These are phyloP conservation scores for Cucumis cinereus DNA, from an alignment of 306 rosid species.

Conservation along the genomic window DNA sequence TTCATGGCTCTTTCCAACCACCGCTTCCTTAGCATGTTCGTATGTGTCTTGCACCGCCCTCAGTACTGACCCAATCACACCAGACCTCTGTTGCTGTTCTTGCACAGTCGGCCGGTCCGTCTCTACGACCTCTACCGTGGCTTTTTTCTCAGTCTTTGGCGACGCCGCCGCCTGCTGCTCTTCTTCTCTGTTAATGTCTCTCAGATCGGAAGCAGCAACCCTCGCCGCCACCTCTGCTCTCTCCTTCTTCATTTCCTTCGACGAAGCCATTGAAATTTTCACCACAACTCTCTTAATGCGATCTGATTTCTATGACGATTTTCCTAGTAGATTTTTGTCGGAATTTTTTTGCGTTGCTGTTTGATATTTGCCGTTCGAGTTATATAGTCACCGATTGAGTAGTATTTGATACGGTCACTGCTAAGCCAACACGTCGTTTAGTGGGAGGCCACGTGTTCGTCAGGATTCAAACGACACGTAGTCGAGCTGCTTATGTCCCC, in stretches of 20 bases:
- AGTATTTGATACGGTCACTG: background rate
- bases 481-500: background rate
- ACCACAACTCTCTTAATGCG: background rate
- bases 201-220: conserved; percentile 41
- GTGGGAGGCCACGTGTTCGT: background rate
- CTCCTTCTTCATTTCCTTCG: conserved; percentile 34
- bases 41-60: conserved; percentile 34
- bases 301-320: background rate
- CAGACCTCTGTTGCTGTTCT: conserved; percentile 24
- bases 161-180: background rate
- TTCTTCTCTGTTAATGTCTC: conserved; percentile 22
- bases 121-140: background rate
- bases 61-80: conserved; percentile 49
- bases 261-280: conserved; percentile 35
- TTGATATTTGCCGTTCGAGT: background rate
- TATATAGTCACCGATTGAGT: background rate
- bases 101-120: background rate
- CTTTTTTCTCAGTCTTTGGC: background rate
- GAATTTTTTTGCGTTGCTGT: background rate
- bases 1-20: conserved; percentile 37
- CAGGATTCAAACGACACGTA: background rate
- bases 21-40: conserved; percentile 57
- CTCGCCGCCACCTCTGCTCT: conserved; percentile 58
- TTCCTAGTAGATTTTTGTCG: background rate
- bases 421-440: background rate